phyloP scores from a whole-genome alignment of 2,329 filamentous ascomycete genomes.

The Alternaria dauci region DNA sequence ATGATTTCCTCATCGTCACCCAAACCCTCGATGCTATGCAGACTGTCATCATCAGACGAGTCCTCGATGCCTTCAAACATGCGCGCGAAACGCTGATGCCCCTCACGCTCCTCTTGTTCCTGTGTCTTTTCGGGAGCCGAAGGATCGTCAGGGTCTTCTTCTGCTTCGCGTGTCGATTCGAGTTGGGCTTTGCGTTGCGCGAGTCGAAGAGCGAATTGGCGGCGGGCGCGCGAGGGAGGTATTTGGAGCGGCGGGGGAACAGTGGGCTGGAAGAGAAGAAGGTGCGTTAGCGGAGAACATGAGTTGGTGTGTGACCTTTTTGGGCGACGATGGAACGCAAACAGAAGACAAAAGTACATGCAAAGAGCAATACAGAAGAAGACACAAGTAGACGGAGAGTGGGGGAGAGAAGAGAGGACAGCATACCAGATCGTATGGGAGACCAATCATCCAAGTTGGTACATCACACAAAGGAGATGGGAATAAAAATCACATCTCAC shows the following conservation, averaged over 20 bases:
- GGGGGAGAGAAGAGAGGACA: neutral
- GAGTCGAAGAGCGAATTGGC: conserved; percentile 88
- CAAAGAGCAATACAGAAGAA: conserved; percentile 1
- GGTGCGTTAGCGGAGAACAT: conserved; percentile 45
- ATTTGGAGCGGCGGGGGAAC: conserved; percentile 74
- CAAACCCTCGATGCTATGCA: conserved; percentile 13
- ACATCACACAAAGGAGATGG: conserved; percentile 23
- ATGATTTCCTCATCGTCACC: conserved; percentile 25
- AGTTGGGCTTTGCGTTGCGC: conserved; percentile 59
- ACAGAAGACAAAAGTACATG: neutral
- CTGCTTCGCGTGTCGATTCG: conserved; percentile 33
- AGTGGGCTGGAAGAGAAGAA: conserved; percentile 15
- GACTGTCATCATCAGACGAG: conserved; percentile 38
- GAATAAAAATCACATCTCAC: conserved; percentile 25
- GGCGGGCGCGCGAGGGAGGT: conserved; percentile 82
- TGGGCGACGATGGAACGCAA: conserved; percentile 19
- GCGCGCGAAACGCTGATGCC: conserved; percentile 43
- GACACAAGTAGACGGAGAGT: conserved; percentile 3
- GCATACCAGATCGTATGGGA: conserved; percentile 14
- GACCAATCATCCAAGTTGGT: conserved; percentile 12
- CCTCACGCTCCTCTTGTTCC: conserved; percentile 43
- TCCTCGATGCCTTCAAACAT: conserved; percentile 49
- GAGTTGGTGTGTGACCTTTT: neutral
- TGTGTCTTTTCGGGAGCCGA: conserved; percentile 23
- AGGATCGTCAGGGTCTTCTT: conserved; percentile 24